phyloP scores from a whole-genome alignment of 805 yeast species.

The Brettanomyces bruxellensis region DNA sequence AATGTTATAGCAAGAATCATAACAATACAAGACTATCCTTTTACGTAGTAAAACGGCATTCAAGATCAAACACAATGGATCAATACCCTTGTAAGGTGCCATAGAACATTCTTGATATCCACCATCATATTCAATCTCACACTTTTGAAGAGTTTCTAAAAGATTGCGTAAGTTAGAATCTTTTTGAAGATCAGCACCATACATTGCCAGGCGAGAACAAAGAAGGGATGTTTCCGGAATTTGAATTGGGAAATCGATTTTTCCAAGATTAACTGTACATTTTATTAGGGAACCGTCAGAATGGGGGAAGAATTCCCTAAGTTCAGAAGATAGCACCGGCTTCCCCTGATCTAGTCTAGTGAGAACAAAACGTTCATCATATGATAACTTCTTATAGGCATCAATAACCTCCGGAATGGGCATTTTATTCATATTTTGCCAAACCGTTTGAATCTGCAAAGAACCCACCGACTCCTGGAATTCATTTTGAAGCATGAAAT shows the following conservation, averaged over 20 bases:
- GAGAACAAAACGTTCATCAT: constrained; percentile 13
- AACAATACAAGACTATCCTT: constrained; percentile 27
- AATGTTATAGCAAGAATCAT: constrained; percentile 37
- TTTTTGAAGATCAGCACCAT: constrained; percentile 25
- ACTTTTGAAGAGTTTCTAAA: constrained; percentile 6
- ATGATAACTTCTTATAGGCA: constrained; percentile 6
- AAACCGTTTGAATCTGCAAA: constrained; percentile 7
- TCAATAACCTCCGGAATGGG: constrained; percentile 22
- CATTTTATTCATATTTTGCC: constrained; percentile 12
- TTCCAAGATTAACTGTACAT: constrained; percentile 14
- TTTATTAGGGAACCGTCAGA: constrained; percentile 9
- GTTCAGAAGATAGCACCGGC: constrained; percentile 2
- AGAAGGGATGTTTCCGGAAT: constrained; percentile 21
- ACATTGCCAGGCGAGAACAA: constrained; percentile 16
- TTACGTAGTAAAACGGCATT: constrained; percentile 42
- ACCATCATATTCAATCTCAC: constrained; percentile 2
- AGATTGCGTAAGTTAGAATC: constrained; percentile 16
- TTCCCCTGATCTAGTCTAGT: constrained; percentile 14
- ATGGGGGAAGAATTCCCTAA: constrained; percentile 8
- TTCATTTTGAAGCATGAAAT: constrained; percentile 35
- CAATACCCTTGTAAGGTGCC: constrained; percentile 14
- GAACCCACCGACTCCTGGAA: constrained; percentile 16
- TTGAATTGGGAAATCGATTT: constrained; percentile 22
- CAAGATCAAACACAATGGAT: constrained; percentile 31
- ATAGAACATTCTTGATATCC: constrained; percentile 6